Evolutionary conservation across 2,329 filamentous ascomycete genomes (phyloP).

Genomic region (Elsinoe fawcettii): DNA sequence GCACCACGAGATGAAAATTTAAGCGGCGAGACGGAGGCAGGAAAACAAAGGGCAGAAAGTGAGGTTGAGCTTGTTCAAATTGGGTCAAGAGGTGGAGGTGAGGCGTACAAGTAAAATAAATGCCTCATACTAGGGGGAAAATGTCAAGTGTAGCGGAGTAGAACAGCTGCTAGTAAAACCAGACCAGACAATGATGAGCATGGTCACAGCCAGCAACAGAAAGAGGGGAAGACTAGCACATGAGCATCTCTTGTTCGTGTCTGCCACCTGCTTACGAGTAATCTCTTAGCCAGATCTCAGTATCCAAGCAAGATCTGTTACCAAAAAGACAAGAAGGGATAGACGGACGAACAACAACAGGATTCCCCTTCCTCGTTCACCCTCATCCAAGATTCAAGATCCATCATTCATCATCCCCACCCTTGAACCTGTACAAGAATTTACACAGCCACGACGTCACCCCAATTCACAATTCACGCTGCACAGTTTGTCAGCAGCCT

Average conservation of each 20-base stretch:
- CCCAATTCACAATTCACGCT: neutral
- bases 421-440: neutral
- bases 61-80: slow-evolving; percentile 2
- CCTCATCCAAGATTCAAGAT: too few relatives aligned
- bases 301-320: neutral
- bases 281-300: neutral
- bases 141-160: neutral
- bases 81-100: slow-evolving; percentile 10
- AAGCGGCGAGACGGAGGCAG: neutral
- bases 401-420: too few relatives aligned
- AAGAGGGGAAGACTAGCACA: slow-evolving; percentile 3
- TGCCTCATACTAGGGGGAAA: neutral
- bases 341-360: neutral
- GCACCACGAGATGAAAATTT: neutral
- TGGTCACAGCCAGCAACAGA: neutral
- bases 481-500: neutral
- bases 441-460: slow-evolving; percentile 5
- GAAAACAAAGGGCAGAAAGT: neutral
- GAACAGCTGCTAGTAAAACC: neutral
- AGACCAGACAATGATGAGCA: neutral
- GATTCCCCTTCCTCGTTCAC: neutral
- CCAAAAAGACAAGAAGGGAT: too few relatives aligned
- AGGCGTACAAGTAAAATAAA: slow-evolving; percentile 10
- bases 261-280: neutral
- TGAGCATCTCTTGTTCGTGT: neutral